Base-by-base conservation (phyloP, 2,329 filamentous ascomycete genomes). In the Neonectria magnoliae region DNA sequence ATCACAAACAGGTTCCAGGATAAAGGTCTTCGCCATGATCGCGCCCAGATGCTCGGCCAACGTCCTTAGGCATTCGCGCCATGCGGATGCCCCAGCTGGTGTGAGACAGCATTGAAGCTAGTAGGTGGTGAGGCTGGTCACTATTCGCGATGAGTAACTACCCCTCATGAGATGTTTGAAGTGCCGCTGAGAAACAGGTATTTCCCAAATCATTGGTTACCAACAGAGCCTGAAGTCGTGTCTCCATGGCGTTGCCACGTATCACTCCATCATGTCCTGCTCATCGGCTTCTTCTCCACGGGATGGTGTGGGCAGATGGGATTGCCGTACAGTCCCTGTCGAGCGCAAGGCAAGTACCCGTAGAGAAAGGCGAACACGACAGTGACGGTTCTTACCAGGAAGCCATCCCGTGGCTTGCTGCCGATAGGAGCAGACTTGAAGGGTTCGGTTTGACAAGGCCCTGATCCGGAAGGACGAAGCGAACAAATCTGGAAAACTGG, bases 401-500 rank as follows among this genome's bases (percentile, higher is more conserved):
- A 51, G 51, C 60, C 54, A 47, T 54, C 70, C 57, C 68, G 33
- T 62, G 61, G 51, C 38, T 57, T 52, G 22, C 50, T 62, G 56
- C 50, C 64, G 56, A 55, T 47, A 27, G 61, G 42, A 48, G 59
- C 38, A 70, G 60, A 53, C 52, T 48, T 65, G 47, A n/a, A 53
- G 44, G 27, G 31, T 56, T 58, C 51, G 65, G 72, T 72, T 64
- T 65, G 58, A 74, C 72, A 70, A 71, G 36, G 48, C 54, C 79
- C 74, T 58, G 60, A 80, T 79, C 51, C 51, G 78, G 79, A 78
- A 82, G 76, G 72, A 67, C 66, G 76, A 82, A 82, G 81, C 80
- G 80, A 81, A 77, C 71, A 70, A 72, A 78, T 76, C 54, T 71
- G 75, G 75, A 75, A 76, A 69, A 64, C 59, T 33, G 44, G 45